Evolutionary conservation across 2,329 filamentous ascomycete species (phyloP).

Genomic region (Fusarium pseudocircinatum): DNA sequence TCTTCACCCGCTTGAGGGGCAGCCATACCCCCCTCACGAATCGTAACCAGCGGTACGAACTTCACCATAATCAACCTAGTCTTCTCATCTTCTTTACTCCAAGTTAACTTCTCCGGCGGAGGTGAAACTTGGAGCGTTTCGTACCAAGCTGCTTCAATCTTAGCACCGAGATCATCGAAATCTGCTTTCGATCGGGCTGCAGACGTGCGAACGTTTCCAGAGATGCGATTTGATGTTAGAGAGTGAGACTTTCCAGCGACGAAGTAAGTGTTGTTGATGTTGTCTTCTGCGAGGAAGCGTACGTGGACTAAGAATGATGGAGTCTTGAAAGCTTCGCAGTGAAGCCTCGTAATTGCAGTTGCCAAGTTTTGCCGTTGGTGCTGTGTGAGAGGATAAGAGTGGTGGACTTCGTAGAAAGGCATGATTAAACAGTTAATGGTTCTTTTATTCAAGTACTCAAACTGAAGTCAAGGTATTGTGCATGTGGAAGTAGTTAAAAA

Average conservation of each 20-base stretch:
- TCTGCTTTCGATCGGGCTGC: background rate
- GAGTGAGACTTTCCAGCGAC: constrained; percentile 14
- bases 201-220: constrained; percentile 29
- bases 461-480: background rate
- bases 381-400: constrained; percentile 16
- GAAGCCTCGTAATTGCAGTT: constrained; percentile 15
- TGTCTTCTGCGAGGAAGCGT: constrained; percentile 11
- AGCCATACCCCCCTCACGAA: constrained; percentile 31
- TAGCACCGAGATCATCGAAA: constrained; percentile 23
- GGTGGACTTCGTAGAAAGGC: constrained; percentile 33
- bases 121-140: background rate
- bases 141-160: constrained; percentile 28
- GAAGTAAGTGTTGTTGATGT: constrained; percentile 14
- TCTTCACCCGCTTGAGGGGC: constrained; percentile 34
- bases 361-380: constrained; percentile 20
- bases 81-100: background rate
- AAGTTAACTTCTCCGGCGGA: background rate
- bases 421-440: background rate
- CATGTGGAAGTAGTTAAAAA: background rate
- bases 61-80: constrained; percentile 23
- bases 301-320: constrained; percentile 34
- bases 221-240: constrained; percentile 19
- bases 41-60: constrained; percentile 25
- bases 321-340: constrained; percentile 25
- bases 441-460: too few species aligned